Base-by-base conservation (phyloP, 768 basidiomycete species). In the Hortiboletus campestris region DNA sequence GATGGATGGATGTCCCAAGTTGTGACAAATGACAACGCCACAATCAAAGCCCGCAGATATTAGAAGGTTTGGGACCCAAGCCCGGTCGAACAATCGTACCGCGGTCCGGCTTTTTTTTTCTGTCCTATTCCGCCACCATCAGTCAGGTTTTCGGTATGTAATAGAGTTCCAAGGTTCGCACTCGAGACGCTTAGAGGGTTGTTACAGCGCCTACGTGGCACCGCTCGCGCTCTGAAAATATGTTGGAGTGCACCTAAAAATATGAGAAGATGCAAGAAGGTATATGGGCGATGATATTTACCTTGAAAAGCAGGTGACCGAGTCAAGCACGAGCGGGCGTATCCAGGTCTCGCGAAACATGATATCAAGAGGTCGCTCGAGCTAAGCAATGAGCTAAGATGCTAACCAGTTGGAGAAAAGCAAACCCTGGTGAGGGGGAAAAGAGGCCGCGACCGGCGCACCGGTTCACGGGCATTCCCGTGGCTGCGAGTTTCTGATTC, bases 391-490 rank as follows among this genome's bases (percentile, higher is more conserved):
- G 42, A 22, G 50, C 19, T 42, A 55, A 51, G 48, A 34, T 19
- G 46, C 20, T 25, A 46, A 19, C 45, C 40, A 42, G 55, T 40
- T 47, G 40, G 44, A 28, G 36, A 39, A 43, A 55, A 25, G 14
- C 11, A 19, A 36, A 13, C 34, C 38, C 38, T 41, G 34, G 39
- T 10, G 48, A 45, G 28, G 47, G 50, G 35, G 41, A 29, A 48
- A 47, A 43, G 40, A 46, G 49, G 51, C 49, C 35, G 51, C 29
- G 31, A 11, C 38, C 38, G 49, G 31, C 17, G 5, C 20, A 8
- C 13, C 17, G 29, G 42, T 36, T 45, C 44, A 42, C 60, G 66
- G 66, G 44, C 51, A 50, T 67, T 49, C 36, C 61, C 62, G 61
- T 49, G 58, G 11, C 38, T 41, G 40, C 53, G 17, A 44, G 56